Evolutionary conservation across 768 basidiomycete genomes (phyloP), one percentile per base, ranked within the genome.

Genomic region (Phlebiopsis flavidoalba): DNA sequence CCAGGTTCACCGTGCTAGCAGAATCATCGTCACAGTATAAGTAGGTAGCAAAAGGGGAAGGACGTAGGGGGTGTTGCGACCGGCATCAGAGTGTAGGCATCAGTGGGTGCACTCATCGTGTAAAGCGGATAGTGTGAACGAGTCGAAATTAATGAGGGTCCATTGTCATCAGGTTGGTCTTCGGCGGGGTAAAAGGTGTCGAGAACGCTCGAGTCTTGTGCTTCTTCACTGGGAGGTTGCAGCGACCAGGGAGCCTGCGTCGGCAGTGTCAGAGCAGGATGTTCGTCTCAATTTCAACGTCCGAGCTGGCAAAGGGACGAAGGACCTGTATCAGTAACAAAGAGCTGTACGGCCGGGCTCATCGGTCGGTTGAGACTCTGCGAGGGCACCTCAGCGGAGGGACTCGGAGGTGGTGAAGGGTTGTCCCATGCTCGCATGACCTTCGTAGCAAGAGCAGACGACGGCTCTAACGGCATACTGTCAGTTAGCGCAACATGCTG

Each of bases 341-440:
- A 17, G n/a, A 43, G 40, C 40, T 43, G 40, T 12, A 10, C 12
- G 8, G 17, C 11, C n/a, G n/a, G n/a, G n/a, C 40, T 43, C 40
- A 17, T 43, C 40, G n/a, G 11, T 43, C 40, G 17, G 11, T 43
- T 12, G 11, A 17, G 12, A 43, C 12, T 55, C 8, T 12, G 24
- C 53, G 51, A 56, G 24, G 62, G 31, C n/a, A n/a, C n/a, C 15
- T 59, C n/a, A 17, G 46, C 43, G 63, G 58, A 12, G 69, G n/a
- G 66, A 48, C 64, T 67, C 1, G 83, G 83, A 5, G 83, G 83
- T 17, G 89, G 89, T 17, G 89, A 91, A 17, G 90, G 90, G 66
- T 92, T 92, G 66, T 84, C 85, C 60, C 83, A 81, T 55, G 90
- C 89, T 53, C 83, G 79, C 49, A 87, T 79, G 50, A 92, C 82